Evolutionary conservation across 371 early-diverging fungal genomes (phyloP), one percentile per base, ranked within the genome.

Genomic region (Syncephalastrum contaminatum): DNA sequence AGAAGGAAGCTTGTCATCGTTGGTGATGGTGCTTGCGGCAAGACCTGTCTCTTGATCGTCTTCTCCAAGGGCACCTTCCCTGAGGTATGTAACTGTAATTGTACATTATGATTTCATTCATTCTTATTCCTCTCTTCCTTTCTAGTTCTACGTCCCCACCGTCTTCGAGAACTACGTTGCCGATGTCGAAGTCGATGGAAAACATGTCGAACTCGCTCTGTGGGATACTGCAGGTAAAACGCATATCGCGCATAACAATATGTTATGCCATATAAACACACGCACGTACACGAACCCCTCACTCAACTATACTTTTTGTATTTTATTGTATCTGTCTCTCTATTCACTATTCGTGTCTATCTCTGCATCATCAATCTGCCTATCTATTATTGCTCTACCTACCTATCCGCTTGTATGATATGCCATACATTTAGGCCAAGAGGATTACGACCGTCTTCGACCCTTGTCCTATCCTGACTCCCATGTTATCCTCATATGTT

Each of bases 21-120:
- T 43, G 98, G 98, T 48, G 98, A 97, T 71, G 97, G 97, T 83
- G 95, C 95, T 51, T 95, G 96, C 68, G 99, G 98, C 69, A 98
- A 98, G 82, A 98, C 98, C 19, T 94, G 94, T 75, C 80, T 97
- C 66, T 85, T 97, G 66, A 96, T 96, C 67, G 94, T 94, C 63
- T 97, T 92, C 64, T 88, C 92, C 58, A 92, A 88, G 79, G 93
- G 93, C 48, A 86, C 84, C 43, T 98, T 97, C 84, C 96, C 98
- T 54, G 88, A 90, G 83, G 94, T 91, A 76, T 56, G 24, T 43
- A 12, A n/a, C 24, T 5, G 25, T 25, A 45, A 47, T 54, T 44
- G 39, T 20, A 18, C 48, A 19, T 20, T 54, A 10, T 30, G 10
- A 19, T 8, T 40, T 45, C 39, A n/a, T 54, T 13, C 4, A n/a